Percentiles rank a stretch among this genome's conserved stretches.
These are phyloP conservation scores for Verruconis gallopava DNA, from an alignment of 2,329 filamentous ascomycete genomes.

Conservation along the genomic window DNA sequence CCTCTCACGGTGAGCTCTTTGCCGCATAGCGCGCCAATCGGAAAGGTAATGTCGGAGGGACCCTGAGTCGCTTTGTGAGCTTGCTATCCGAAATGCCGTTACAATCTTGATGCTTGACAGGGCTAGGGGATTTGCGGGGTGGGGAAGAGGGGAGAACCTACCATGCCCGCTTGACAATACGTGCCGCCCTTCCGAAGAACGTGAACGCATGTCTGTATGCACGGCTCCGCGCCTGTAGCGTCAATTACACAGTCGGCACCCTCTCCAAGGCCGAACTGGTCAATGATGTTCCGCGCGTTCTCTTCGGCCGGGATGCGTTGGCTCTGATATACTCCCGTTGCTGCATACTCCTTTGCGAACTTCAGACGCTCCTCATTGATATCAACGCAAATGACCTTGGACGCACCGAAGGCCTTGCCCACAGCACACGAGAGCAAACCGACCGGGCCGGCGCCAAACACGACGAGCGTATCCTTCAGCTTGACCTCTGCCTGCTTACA, in stretches of 20 bases:
- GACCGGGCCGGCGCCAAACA: constrained; percentile 44
- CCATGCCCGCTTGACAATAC: constrained; percentile 27
- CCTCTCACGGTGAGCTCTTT: constrained; percentile 84
- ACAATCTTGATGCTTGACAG: not conserved
- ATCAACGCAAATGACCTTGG: constrained; percentile 74
- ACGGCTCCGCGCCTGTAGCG: constrained; percentile 34
- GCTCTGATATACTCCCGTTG: constrained; percentile 53
- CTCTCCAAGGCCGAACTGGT: constrained; percentile 46
- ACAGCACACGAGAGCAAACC: constrained; percentile 81
- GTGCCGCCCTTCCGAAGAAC: constrained; percentile 35
- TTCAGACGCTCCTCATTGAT: constrained; percentile 68
- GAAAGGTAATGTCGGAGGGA: constrained; percentile 73
- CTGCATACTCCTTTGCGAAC: constrained; percentile 56
- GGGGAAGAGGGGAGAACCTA: constrained; percentile 11
- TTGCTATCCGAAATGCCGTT: not conserved
- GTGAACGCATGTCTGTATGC: constrained; percentile 36
- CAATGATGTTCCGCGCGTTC: constrained; percentile 57
- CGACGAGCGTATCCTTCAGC: constrained; percentile 32
- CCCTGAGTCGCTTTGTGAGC: constrained; percentile 61
- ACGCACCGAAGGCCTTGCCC: constrained; percentile 72
- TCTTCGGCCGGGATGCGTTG: constrained; percentile 48
- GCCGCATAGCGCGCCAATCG: constrained; percentile 76
- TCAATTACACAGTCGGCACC: constrained; percentile 37
- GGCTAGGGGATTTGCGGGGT: not conserved
- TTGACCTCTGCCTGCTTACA: constrained; percentile 29